phyloP scores from a whole-genome alignment of 768 basidiomycete species.

The Trichaptum fuscoviolaceum region DNA sequence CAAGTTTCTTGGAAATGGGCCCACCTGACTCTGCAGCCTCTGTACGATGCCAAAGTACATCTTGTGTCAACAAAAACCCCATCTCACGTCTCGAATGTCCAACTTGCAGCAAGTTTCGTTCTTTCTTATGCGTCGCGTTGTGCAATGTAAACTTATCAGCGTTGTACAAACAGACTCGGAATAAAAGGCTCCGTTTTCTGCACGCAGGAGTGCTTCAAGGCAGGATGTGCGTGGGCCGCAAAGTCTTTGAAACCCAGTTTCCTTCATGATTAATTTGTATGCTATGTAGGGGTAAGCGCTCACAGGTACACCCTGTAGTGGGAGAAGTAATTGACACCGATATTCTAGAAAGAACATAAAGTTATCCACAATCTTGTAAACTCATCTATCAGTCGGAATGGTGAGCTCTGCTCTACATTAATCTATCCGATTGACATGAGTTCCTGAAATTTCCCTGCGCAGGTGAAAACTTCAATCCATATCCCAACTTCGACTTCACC shows the following conservation, averaged over 20 bases:
- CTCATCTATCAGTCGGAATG: not conserved
- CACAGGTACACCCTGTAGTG: not conserved
- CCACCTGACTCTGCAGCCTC: slow-evolving; percentile 26
- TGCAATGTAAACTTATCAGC: slow-evolving; percentile 11
- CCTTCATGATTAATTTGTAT: not conserved
- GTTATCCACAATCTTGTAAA: slow-evolving; percentile 60
- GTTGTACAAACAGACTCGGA: slow-evolving; percentile 49
- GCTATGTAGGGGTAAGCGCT: slow-evolving; percentile 22
- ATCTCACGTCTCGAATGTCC: slow-evolving; percentile 88
- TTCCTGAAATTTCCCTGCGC: slow-evolving; percentile 5
- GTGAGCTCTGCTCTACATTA: not conserved
- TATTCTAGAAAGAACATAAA: slow-evolving; percentile 74
- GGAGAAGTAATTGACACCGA: not conserved
- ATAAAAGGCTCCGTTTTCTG: slow-evolving; percentile 88
- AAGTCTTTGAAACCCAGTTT: not conserved
- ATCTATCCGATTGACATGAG: slow-evolving; percentile 6
- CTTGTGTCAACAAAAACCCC: slow-evolving; percentile 77
- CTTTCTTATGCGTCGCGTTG: not conserved
- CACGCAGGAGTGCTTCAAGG: slow-evolving; percentile 94
- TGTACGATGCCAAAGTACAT: slow-evolving; percentile 55
- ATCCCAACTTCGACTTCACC: slow-evolving; percentile 71
- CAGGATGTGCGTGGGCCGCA: slow-evolving; percentile 62
- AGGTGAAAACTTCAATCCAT: slow-evolving; percentile 81
- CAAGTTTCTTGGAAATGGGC: not conserved
- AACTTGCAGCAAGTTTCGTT: slow-evolving; percentile 76